Evolutionary conservation across 495 filamentous ascomycete genomes (phyloP), one percentile per base, ranked within the genome.

Genomic region (Aspergillus biplanus): DNA sequence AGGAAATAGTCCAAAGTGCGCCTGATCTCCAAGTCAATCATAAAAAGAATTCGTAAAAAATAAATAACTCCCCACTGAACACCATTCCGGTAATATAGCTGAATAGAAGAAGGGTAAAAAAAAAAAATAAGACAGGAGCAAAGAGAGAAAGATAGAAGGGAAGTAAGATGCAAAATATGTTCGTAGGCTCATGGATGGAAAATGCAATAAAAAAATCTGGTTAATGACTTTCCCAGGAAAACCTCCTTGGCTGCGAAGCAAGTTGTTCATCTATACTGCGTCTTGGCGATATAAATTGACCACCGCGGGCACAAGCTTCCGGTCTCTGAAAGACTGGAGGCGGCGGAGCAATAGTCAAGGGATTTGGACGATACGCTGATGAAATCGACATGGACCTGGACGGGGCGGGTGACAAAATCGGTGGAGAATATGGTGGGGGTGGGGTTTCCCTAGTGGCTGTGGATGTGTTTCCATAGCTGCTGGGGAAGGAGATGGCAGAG

Each of bases 381-480:
- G 74, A 73, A 4, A 77, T 61, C 3, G 79, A 82, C 53, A 74
- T 72, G 2, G 76, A 70, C 34, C 78, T 62, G 0, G 78, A 76
- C 11, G 75, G 70, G 13, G 69, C 60, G 5, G 76, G 65, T 31
- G 72, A 71, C 12, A 62, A 62, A 8, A 69, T 31, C 4, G 56
- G 69, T 3, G 77, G 72, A 6, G 79, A 82, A 48, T 82, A 82
- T 5, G 79, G 75, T 54, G 79, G 79, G 37, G 79, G 79, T 3
- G 78, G 79, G 0, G 79, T 82, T 33, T 82, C 79, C 21, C 79
- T 61, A 6, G 79, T 82, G 9, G 78, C 79, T 8, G 79, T 82
- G 0, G 79, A 82, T 6, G 79, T 82, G 57, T 82, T 79, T 7
- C 79, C 79, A 63, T 78, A 82, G 56, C 77, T 80, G 62, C 79